phyloP scores from a whole-genome alignment of 768 basidiomycete genomes.

The Sistotremastrum niveocremeum region DNA sequence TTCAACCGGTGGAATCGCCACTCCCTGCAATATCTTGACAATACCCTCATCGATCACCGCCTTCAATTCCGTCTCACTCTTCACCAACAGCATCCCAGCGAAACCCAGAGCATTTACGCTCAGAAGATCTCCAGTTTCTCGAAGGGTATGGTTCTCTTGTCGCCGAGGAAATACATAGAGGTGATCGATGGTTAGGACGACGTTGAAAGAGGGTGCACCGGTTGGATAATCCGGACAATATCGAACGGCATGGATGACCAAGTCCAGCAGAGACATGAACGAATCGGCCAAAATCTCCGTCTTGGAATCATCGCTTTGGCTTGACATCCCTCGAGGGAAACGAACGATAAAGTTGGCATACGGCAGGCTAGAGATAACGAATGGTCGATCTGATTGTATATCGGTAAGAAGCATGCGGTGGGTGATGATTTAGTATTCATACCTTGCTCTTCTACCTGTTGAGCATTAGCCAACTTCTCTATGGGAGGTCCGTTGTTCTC shows the following conservation, averaged over 20 bases:
- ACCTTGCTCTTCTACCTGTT: constrained; percentile 39
- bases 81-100: constrained; percentile 80
- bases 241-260: constrained; percentile 59
- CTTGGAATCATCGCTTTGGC: not conserved
- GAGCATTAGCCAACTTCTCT: constrained; percentile 49
- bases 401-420: not conserved
- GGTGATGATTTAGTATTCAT: constrained; percentile 23
- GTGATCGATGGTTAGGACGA: constrained; percentile 69
- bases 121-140: constrained; percentile 41
- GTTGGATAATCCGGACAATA: constrained; percentile 48
- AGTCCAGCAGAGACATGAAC: constrained; percentile 65
- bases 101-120: constrained; percentile 82
- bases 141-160: constrained; percentile 41
- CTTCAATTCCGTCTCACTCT: constrained; percentile 64
- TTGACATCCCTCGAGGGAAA: constrained; percentile 21
- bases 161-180: constrained; percentile 75
- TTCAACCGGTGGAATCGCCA: constrained; percentile 12
- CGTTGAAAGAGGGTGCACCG: constrained; percentile 70
- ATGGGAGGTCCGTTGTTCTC: constrained; percentile 60
- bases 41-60: constrained; percentile 52
- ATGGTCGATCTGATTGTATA: constrained; percentile 46
- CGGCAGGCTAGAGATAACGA: constrained; percentile 49
- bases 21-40: constrained; percentile 45
- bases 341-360: constrained; percentile 76
- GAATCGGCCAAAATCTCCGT: constrained; percentile 36